Conservation (phyloP, 257 asterid genomes). For the Agastache rugosa region DNA sequence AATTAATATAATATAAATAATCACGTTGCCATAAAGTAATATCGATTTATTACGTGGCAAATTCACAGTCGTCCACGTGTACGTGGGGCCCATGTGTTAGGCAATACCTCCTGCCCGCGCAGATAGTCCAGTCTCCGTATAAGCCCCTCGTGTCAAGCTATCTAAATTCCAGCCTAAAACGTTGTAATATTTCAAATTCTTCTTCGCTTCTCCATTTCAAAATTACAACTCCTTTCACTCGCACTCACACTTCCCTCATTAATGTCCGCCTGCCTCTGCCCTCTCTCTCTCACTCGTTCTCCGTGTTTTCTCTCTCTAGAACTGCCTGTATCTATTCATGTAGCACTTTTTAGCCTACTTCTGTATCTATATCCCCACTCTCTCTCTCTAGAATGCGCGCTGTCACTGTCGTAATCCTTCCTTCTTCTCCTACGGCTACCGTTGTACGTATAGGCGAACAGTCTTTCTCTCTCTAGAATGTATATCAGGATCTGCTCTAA, state of each 20-base stretch:
- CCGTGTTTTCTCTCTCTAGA: conserved; percentile 49
- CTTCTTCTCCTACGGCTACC: conserved; percentile 17
- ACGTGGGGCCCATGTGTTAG: neutral
- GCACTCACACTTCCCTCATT: conserved; percentile 38
- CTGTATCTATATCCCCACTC: conserved; percentile 4
- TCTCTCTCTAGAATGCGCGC: conserved; percentile 41
- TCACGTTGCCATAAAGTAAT: neutral
- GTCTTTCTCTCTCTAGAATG: conserved; percentile 38
- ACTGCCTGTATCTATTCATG: conserved; percentile 25
- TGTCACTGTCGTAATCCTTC: neutral
- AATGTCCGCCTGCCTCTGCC: conserved; percentile 42
- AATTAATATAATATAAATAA: neutral
- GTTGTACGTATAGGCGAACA: neutral
- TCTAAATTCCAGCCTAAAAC: neutral
- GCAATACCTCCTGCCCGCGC: conserved; percentile 22
- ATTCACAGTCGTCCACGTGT: neutral
- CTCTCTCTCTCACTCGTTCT: conserved; percentile 40
- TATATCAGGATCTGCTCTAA: conserved; percentile 27
- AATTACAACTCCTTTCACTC: conserved; percentile 35
- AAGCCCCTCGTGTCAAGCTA: conserved; percentile 35
- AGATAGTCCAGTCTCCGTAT: conserved; percentile 20
- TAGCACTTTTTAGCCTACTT: conserved; percentile 11
- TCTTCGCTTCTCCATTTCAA: conserved; percentile 50
- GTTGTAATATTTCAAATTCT: conserved; percentile 46
- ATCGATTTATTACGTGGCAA: conserved; percentile 13